A percentile compares a stretch with the other conserved stretches of the same genome.
These are phyloP conservation scores for Neurospora sp. DNA, from an alignment of 2,329 filamentous ascomycete species.

Conservation along the genomic window DNA sequence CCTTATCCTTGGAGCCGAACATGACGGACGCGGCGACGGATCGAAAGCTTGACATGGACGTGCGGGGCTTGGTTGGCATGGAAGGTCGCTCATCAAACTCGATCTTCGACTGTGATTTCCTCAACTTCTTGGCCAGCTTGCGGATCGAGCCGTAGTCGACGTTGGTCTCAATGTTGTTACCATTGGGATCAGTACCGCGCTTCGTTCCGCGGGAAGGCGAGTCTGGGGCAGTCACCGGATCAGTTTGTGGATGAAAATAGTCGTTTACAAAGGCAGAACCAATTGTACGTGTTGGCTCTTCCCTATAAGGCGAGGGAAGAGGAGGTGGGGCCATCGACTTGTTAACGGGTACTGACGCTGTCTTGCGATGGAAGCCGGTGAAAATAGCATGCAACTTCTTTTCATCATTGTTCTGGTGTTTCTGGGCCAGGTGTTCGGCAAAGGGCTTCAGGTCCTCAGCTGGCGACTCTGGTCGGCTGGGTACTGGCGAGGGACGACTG, in stretches of 20 bases:
- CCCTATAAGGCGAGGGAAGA: slow-evolving; percentile 1
- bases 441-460: slow-evolving; percentile 1
- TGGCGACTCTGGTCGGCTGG: not conserved
- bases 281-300: slow-evolving; percentile 13
- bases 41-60: slow-evolving; percentile 8
- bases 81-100: slow-evolving; percentile 20
- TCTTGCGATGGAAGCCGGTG: not conserved
- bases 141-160: slow-evolving; percentile 9
- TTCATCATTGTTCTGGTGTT: slow-evolving; percentile 3
- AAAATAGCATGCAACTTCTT: not conserved
- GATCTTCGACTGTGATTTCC: slow-evolving; percentile 38
- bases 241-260: not conserved
- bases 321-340: not conserved
- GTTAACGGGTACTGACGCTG: not conserved
- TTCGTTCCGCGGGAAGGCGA: slow-evolving; percentile 36
- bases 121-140: slow-evolving; percentile 41
- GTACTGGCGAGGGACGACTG: slow-evolving; percentile 5
- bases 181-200: slow-evolving; percentile 21
- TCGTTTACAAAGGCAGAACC: not conserved
- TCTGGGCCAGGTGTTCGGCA: slow-evolving; percentile 5
- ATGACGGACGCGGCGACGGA: not conserved
- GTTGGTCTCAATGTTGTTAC: slow-evolving; percentile 20
- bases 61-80: slow-evolving; percentile 5
- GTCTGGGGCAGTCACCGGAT: slow-evolving; percentile 3
- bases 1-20: not conserved